These are phyloP conservation scores for Colletotrichum sp. DNA, from an alignment of 2,329 filamentous ascomycete species.

Conservation along the genomic window DNA sequence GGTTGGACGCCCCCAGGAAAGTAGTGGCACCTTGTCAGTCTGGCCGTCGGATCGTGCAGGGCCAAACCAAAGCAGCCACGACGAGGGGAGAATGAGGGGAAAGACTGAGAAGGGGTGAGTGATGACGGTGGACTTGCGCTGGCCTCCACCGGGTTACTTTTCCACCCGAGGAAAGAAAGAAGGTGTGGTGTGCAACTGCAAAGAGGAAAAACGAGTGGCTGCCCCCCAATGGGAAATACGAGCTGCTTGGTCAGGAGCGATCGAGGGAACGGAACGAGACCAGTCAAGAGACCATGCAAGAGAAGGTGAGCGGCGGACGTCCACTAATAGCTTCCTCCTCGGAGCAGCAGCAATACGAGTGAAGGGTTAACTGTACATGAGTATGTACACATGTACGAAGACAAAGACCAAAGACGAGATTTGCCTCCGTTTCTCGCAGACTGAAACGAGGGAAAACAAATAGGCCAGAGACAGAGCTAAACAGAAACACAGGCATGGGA, in stretches of 20 bases:
- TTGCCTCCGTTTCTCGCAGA: not conserved
- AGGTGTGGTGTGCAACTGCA: not conserved
- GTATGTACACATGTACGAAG: not conserved
- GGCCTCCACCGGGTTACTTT: not conserved
- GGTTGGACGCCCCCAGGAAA: not conserved
- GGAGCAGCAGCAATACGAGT: not conserved
- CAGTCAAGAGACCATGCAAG: not conserved
- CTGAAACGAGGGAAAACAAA: not conserved
- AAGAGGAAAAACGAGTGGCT: not conserved
- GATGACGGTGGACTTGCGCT: conserved; percentile 14
- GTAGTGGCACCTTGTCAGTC: conserved; percentile 9
- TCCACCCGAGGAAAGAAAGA: not conserved
- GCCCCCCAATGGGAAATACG: conserved; percentile 9
- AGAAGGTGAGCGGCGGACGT: not conserved
- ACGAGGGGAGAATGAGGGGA: not conserved
- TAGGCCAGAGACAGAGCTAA: not conserved
- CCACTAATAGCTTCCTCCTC: conserved; percentile 6
- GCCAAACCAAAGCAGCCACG: not conserved
- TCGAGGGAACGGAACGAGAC: not conserved
- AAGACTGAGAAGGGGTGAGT: not conserved
- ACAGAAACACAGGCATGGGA: not conserved
- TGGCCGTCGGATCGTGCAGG: not conserved
- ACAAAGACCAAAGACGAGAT: not conserved
- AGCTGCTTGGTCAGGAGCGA: conserved; percentile 1
- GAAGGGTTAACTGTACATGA: not conserved